Evolutionary conservation across 495 filamentous ascomycete genomes (phyloP), one percentile per base, ranked within the genome.

Genomic region (Cryomyces minteri): DNA sequence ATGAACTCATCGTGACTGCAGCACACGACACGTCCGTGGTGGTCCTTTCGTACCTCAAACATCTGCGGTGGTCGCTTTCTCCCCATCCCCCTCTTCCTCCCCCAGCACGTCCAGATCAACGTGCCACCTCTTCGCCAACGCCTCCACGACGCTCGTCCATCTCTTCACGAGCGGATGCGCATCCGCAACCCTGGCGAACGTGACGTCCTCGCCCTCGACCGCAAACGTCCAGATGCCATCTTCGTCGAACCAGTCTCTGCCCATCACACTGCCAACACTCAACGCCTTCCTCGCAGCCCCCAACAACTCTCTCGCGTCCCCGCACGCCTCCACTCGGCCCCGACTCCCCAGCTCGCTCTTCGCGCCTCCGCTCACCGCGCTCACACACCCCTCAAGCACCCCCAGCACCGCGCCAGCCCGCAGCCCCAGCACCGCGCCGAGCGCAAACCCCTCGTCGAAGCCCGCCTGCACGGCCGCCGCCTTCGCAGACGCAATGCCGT

Each of bases 391-490:
- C 55, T 88, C 80, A 14, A 92, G 49, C 6, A 79, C 62, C 0
- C 86, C 86, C 4, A 90, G 58, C 11, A 86, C 55, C 31, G 70
- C 74, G 0, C 87, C 87, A 0, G 75, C 79, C 0, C 70, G 67
- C 53, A 80, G 63, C 2, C 88, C 88, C 31, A 94, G 60, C 29
- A 75, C 69, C 4, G 84, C 86, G 32, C 88, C 90, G 2, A 94
- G 67, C 1, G 68, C 59, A 48, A 82, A 96, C 0, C 86, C 88
- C 45, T 86, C 80, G 58, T 96, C 90, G 56, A 96, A 95, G 5
- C 90, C 88, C 12, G 61, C 59, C 56, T 96, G 88, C 9, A 92
- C 70, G 49, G 71, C 72, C 41, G 67, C 51, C 10, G 67, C 63
- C 59, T 94, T 95, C 14, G 79, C 80, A 4, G 57, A 54, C 4